Conservation (phyloP, 495 filamentous ascomycete genomes). For the Neurospora intermedia region DNA sequence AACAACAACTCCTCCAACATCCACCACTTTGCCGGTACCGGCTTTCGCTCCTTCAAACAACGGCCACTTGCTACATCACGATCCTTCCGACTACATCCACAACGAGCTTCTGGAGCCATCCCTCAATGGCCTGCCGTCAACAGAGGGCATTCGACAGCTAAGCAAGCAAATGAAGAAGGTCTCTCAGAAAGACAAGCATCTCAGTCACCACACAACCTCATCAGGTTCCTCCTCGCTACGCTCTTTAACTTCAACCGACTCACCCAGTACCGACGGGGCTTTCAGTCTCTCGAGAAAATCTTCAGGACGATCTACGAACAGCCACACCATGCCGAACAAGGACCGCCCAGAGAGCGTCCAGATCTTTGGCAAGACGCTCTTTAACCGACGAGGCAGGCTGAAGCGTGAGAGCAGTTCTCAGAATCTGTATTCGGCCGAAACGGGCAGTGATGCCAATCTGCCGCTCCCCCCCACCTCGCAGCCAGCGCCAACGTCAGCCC, state of each 20-base stretch:
- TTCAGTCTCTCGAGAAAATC: slow-evolving; percentile 36
- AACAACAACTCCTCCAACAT: background rate
- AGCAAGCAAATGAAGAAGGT: slow-evolving; percentile 39
- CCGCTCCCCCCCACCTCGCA: slow-evolving; percentile 1
- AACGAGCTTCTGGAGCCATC: slow-evolving; percentile 34
- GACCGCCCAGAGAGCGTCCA: slow-evolving; percentile 45
- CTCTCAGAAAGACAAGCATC: slow-evolving; percentile 33
- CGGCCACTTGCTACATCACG: slow-evolving; percentile 6
- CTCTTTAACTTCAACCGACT: slow-evolving; percentile 28
- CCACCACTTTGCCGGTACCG: slow-evolving; percentile 3
- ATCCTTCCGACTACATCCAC: slow-evolving; percentile 14
- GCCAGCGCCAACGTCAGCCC: slow-evolving; percentile 7
- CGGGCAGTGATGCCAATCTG: slow-evolving; percentile 14
- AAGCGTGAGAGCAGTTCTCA: slow-evolving; percentile 33
- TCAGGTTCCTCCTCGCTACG: slow-evolving; percentile 38
- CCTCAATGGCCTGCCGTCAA: slow-evolving; percentile 43
- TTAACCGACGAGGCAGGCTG: slow-evolving; percentile 31
- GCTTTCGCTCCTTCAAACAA: slow-evolving; percentile 3
- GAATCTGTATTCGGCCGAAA: slow-evolving; percentile 27
- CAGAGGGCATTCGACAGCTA: slow-evolving; percentile 41
- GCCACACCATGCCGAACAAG: slow-evolving; percentile 29
- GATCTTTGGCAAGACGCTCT: slow-evolving; percentile 44
- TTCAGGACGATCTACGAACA: slow-evolving; percentile 35
- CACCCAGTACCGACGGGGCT: slow-evolving; percentile 20
- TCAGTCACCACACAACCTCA: slow-evolving; percentile 34